phyloP scores from a whole-genome alignment of 441 rosid genomes.

The Populus trichocarpa region DNA sequence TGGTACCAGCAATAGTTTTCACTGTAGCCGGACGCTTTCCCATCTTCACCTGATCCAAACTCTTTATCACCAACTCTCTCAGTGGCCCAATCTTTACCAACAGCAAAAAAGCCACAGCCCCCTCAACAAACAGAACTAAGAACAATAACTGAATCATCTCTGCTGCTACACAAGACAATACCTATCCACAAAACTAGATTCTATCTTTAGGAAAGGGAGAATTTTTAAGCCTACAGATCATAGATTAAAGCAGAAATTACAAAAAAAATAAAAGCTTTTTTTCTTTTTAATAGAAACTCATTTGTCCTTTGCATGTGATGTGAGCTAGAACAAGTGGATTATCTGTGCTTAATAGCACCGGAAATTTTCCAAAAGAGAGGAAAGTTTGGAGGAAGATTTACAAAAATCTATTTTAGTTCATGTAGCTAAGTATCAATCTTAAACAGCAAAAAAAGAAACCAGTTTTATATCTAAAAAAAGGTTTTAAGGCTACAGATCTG shows the following conservation, averaged over 20 bases:
- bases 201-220: not conserved
- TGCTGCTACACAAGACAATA: constrained; percentile 9
- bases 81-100: constrained; percentile 84
- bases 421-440: not conserved
- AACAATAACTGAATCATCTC: constrained; percentile 85
- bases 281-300: not conserved
- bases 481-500: constrained; percentile 28
- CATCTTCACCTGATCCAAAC: constrained; percentile 78
- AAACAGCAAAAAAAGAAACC: constrained; percentile 7
- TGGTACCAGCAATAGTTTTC: constrained; percentile 83
- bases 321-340: not conserved
- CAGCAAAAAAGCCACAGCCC: constrained; percentile 58
- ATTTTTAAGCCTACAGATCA: constrained; percentile 19
- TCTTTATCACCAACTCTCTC: constrained; percentile 85
- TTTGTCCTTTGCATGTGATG: not conserved
- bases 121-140: constrained; percentile 77
- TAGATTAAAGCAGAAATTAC: not conserved
- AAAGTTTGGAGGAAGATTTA: not conserved
- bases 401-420: not conserved
- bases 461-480: constrained; percentile 4
- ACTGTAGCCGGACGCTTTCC: constrained; percentile 94
- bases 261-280: not conserved
- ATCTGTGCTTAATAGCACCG: constrained; percentile 4
- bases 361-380: not conserved
- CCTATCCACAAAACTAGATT: constrained; percentile 8